Conservation (phyloP, 441 rosid genomes). For the Corymbia citriodora region DNA sequence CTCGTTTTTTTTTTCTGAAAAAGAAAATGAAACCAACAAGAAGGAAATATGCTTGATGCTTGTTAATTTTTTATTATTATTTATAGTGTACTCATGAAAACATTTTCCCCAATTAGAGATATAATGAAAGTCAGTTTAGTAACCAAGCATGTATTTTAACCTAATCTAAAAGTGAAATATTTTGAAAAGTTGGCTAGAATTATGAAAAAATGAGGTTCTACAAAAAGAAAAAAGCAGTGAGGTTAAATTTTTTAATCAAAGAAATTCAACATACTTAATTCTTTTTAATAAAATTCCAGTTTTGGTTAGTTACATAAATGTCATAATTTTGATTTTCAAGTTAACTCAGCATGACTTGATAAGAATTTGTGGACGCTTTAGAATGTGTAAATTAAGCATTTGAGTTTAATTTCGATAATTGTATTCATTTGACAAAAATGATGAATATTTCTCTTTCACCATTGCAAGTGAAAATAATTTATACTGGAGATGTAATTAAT, state of each 20-base stretch:
- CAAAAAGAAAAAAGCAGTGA: neutral
- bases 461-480: accelerated
- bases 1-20: neutral
- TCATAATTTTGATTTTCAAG: neutral
- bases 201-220: accelerated
- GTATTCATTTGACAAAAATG: neutral
- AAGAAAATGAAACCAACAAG: neutral
- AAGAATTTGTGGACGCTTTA: accelerated
- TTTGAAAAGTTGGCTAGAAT: neutral
- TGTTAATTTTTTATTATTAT: neutral
- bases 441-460: neutral
- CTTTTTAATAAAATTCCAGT: neutral
- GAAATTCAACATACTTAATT: neutral
- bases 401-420: accelerated
- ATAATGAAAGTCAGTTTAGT: neutral
- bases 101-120: neutral
- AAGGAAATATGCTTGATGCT: neutral
- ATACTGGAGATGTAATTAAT: accelerated
- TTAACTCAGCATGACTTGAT: accelerated
- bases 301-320: too few relatives aligned
- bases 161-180: neutral
- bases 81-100: neutral
- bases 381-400: neutral
- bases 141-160: neutral
- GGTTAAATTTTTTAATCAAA: neutral